These are phyloP conservation scores for Hirschioporus abietinus DNA, from an alignment of 768 basidiomycete genomes.

Conservation along the genomic window DNA sequence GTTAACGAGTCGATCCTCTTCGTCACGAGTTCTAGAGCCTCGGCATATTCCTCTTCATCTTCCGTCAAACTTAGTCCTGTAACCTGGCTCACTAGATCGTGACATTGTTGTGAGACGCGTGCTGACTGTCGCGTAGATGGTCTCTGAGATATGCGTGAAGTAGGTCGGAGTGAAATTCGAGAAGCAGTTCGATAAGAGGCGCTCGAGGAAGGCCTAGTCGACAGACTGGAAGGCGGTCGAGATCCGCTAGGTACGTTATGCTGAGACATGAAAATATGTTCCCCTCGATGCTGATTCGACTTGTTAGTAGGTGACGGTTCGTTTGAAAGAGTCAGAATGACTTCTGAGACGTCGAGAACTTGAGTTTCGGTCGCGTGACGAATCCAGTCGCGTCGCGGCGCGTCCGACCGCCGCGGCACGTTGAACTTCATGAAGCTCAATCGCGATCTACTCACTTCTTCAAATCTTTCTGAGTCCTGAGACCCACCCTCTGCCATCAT, in stretches of 20 bases:
- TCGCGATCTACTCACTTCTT: no score
- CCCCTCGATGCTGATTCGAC: constrained; percentile 12
- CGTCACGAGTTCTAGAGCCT: constrained; percentile 49
- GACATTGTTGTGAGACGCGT: constrained; percentile 49
- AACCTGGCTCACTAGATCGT: constrained; percentile 49
- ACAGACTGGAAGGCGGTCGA: constrained; percentile 43
- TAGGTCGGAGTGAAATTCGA: constrained; percentile 25
- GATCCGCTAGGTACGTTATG: constrained; percentile 21
- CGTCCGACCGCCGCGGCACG: no score
- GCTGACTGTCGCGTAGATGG: constrained; percentile 45
- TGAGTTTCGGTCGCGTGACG: constrained; percentile 21
- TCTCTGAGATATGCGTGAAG: constrained; percentile 38
- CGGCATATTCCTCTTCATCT: constrained; percentile 40
- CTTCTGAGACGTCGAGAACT: background rate
- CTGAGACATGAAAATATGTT: constrained; percentile 29
- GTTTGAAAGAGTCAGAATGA: no score
- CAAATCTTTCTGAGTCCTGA: constrained; percentile 4
- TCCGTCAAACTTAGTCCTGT: constrained; percentile 42
- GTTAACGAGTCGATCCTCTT: constrained; percentile 52
- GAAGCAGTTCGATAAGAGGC: constrained; percentile 31
- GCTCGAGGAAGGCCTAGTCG: constrained; percentile 40
- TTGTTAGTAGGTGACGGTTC: background rate
- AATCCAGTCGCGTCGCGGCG: constrained; percentile 3
- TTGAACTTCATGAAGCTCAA: no score
- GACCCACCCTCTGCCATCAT: background rate